Conservation (phyloP, 176 grass and related monocot genomes). For the Avena insularis region DNA sequence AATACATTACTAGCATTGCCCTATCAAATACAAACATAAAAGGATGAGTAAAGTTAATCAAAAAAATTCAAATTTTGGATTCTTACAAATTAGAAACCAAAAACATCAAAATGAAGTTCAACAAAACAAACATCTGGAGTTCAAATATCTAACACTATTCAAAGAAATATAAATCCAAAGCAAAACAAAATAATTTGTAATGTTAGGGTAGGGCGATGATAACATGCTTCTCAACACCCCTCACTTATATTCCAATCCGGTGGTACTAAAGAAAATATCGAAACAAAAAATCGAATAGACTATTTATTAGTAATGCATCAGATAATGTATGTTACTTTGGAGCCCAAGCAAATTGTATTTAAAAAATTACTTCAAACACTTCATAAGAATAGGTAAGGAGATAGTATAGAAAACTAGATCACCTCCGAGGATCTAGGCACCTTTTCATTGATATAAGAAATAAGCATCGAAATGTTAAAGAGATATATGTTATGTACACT, state of each 20-base stretch:
- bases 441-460: neutral
- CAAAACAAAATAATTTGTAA: neutral
- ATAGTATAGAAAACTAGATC: neutral
- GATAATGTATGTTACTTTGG: neutral
- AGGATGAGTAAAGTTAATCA: neutral
- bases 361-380: neutral
- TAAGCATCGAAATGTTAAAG: neutral
- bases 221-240: neutral
- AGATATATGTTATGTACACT: slow-evolving; percentile 7
- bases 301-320: neutral
- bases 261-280: neutral
- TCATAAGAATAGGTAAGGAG: too few relatives aligned
- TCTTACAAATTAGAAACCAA: neutral
- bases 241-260: neutral
- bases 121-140: slow-evolving; percentile 23
- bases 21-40: neutral
- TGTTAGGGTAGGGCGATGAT: neutral
- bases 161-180: neutral
- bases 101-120: neutral
- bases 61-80: neutral
- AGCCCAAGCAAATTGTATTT: neutral
- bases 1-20: neutral
- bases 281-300: neutral
- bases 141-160: neutral
- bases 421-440: neutral